Percentiles rank a stretch among this genome's conserved stretches.
Conservation (phyloP, 2,329 filamentous ascomycete species). For the Aphanoascus verrucosus region DNA sequence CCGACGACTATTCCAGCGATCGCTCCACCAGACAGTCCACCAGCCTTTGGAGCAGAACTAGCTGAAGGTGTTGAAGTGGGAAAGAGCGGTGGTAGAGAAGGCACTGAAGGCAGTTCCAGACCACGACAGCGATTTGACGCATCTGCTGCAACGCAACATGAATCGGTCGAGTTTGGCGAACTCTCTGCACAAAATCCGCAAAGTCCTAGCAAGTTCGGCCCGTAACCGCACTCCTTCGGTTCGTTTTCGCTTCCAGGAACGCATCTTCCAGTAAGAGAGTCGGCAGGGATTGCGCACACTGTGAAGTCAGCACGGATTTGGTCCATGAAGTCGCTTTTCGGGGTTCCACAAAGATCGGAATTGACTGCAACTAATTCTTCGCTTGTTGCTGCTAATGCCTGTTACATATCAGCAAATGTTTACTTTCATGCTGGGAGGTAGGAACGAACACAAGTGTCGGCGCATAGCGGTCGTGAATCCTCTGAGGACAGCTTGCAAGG, state of each 20-base stretch:
- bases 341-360: constrained; percentile 57
- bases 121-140: constrained; percentile 61
- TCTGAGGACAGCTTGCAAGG: constrained; percentile 56
- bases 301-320: constrained; percentile 89
- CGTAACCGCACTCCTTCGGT: constrained; percentile 75
- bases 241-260: constrained; percentile 71
- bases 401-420: constrained; percentile 17
- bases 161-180: constrained; percentile 84
- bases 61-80: constrained; percentile 50
- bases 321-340: constrained; percentile 53
- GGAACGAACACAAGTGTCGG: constrained; percentile 66
- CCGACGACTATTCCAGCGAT: constrained; percentile 90
- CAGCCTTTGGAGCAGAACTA: constrained; percentile 25
- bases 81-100: constrained; percentile 49
- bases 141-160: constrained; percentile 78
- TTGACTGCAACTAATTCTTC: constrained; percentile 77
- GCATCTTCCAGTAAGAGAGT: constrained; percentile 64
- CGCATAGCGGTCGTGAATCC: constrained; percentile 67
- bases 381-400: constrained; percentile 76
- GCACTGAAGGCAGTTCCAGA: constrained; percentile 62
- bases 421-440: neutral
- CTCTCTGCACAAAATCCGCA: constrained; percentile 79
- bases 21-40: constrained; percentile 34
- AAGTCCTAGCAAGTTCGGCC: constrained; percentile 58
- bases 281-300: constrained; percentile 72